Evolutionary conservation across 805 yeast genomes (phyloP).

Genomic region (Saccharomycopsis capsularis): DNA sequence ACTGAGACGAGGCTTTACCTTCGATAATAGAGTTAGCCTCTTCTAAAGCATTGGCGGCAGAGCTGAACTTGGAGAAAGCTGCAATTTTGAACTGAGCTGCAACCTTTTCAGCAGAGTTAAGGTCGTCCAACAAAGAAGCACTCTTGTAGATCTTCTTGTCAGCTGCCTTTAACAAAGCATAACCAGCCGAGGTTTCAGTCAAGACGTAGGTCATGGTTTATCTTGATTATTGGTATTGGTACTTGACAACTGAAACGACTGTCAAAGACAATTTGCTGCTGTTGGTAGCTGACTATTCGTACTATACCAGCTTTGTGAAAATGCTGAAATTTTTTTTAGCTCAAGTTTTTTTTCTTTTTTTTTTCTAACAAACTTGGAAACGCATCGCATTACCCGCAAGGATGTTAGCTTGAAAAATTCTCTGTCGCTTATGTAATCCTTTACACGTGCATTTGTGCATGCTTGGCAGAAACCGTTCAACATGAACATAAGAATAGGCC

Average conservation of each 20-base stretch:
- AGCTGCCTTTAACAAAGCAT: slow-evolving; percentile 93
- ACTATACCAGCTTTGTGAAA: neutral
- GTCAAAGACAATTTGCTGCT: neutral
- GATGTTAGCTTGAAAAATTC: too few relatives aligned
- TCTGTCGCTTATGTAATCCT: too few relatives aligned
- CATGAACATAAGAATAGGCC: too few relatives aligned
- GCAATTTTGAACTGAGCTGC: slow-evolving; percentile 87
- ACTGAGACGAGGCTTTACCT: slow-evolving; percentile 84
- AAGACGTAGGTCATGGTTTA: slow-evolving; percentile 80
- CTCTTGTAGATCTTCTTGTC: slow-evolving; percentile 96
- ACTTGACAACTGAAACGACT: neutral
- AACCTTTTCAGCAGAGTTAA: slow-evolving; percentile 78
- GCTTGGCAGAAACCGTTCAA: too few relatives aligned
- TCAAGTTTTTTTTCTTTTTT: neutral
- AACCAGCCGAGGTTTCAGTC: slow-evolving; percentile 98
- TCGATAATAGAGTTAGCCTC: slow-evolving; percentile 90
- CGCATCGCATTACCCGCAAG: neutral
- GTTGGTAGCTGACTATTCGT: neutral
- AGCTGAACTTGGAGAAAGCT: slow-evolving; percentile 88
- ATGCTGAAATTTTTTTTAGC: neutral
- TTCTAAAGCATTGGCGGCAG: slow-evolving; percentile 94
- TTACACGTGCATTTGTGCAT: too few relatives aligned
- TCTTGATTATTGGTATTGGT: neutral
- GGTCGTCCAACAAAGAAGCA: slow-evolving; percentile 61
- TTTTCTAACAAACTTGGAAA: neutral